Evolutionary conservation across 2,329 filamentous ascomycete genomes (phyloP), one percentile per base, ranked within the genome.

Genomic region (Colletotrichum spinosum): DNA sequence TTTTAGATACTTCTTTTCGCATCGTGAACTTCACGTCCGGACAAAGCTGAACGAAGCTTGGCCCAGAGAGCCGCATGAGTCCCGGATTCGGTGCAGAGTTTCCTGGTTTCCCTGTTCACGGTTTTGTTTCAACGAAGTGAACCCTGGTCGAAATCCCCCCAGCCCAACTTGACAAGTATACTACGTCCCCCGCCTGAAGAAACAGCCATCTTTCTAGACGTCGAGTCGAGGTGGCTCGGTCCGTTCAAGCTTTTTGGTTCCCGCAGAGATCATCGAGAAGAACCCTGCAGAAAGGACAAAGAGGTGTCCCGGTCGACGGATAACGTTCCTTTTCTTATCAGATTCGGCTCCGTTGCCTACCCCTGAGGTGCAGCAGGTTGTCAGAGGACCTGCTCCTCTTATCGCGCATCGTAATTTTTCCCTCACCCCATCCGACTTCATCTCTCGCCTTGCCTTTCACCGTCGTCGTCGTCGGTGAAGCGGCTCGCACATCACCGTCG

Each of bases 361-460:
- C 25, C 25, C 25, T 25, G 25, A 25, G 25, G 25, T 25, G 4
- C n/a, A 17, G 11, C 44, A 48, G 45, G 45, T 49, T 34, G 11
- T 11, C 11, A 5, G 25, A 37, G 33, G 53, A 33, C 12, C 13
- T 44, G n/a, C 8, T 46, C 25, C 11, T 25, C 52, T 6, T n/a
- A 6, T 37, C 52, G 52, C 13, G 2, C 12, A 8, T 13, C 12
- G 25, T 4, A 25, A n/a, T 46, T 25, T 15, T 11, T 33, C 3
- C 48, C 60, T 58, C 44, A 38, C 53, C 60, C 17, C 41, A 10
- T 3, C 37, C 54, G 34, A 25, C 39, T 50, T 12, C 15, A 6
- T 54, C 37, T 65, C 52, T 65, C 62, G 41, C 51, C 46, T 45
- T 15, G 38, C 45, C 13, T 58, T 13, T n/a, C 48, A 46, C 50